A percentile compares a stretch with the other conserved stretches of the same genome.
These are phyloP conservation scores for Saccharomyces cerevisiae DNA, from an alignment of 805 yeast species.

Conservation along the genomic window DNA sequence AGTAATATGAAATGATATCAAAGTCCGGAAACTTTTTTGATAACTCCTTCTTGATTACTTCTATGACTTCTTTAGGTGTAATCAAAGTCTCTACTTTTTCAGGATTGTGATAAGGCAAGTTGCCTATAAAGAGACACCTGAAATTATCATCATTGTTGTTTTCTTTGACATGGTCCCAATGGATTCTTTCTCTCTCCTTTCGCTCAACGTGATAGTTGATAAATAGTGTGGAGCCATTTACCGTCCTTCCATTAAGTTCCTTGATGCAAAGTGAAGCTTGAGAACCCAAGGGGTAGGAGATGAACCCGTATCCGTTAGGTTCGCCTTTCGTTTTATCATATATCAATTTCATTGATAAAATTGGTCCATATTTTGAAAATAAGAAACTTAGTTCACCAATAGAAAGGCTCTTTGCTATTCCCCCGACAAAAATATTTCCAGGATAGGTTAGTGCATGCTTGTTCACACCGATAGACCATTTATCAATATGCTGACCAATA, in stretches of 20 bases:
- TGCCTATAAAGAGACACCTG: conserved; percentile 46
- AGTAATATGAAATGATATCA: conserved; percentile 23
- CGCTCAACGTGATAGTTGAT: conserved; percentile 60
- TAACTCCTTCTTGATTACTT: conserved; percentile 39
- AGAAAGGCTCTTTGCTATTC: conserved; percentile 35
- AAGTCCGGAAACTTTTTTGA: conserved; percentile 31
- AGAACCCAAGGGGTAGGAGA: conserved; percentile 48
- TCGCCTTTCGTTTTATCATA: conserved; percentile 35
- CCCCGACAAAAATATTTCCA: conserved; percentile 49
- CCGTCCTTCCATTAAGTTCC: conserved; percentile 38
- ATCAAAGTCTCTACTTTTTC: conserved; percentile 22
- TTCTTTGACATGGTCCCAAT: conserved; percentile 31
- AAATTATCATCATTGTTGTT: conserved; percentile 39
- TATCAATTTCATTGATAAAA: conserved; percentile 40
- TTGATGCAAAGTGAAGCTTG: conserved; percentile 59
- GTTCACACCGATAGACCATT: conserved; percentile 25
- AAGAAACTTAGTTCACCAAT: conserved; percentile 33
- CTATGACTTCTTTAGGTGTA: conserved; percentile 26
- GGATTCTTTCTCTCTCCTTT: conserved; percentile 43
- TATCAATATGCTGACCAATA: conserved; percentile 3
- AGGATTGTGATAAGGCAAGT: conserved; percentile 37
- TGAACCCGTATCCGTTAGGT: conserved; percentile 52
- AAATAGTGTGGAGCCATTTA: conserved; percentile 31
- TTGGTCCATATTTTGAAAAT: conserved; percentile 36
- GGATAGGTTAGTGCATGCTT: conserved; percentile 40